Conservation (phyloP, 2,329 filamentous ascomycete species). For the Aspergillus latus region DNA sequence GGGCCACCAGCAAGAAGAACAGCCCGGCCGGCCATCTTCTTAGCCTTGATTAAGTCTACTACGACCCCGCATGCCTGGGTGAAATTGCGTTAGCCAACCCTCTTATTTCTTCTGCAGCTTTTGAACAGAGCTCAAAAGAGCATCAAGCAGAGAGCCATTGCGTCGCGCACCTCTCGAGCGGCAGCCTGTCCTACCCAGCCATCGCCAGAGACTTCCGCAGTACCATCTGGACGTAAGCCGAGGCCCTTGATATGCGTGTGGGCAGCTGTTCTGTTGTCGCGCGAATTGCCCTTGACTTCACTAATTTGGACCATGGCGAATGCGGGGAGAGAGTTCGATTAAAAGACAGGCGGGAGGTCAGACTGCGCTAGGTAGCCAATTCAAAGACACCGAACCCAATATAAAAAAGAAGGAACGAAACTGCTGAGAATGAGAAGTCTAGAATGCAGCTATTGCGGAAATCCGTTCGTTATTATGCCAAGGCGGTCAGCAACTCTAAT, state of each 20-base stretch:
- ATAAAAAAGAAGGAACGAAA: conserved; percentile 11
- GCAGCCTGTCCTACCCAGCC: conserved; percentile 88
- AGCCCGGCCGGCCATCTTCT: conserved; percentile 96
- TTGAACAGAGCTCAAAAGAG: not conserved
- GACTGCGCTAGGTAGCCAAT: not conserved
- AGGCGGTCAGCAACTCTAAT: conserved; percentile 40
- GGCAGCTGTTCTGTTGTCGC: conserved; percentile 92
- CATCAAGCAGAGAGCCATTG: not conserved
- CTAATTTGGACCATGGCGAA: conserved; percentile 78
- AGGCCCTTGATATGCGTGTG: conserved; percentile 98
- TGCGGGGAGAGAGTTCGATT: conserved; percentile 26
- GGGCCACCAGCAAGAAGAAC: conserved; percentile 92
- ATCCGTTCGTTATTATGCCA: conserved; percentile 18
- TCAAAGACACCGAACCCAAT: not conserved
- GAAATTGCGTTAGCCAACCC: conserved; percentile 17
- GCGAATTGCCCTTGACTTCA: conserved; percentile 90
- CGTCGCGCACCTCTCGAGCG: conserved; percentile 73
- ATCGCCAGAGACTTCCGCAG: conserved; percentile 72
- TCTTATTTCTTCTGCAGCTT: not conserved
- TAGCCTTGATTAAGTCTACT: conserved; percentile 90
- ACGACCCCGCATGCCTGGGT: conserved; percentile 82
- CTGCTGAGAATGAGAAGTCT: conserved; percentile 6
- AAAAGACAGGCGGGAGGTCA: conserved; percentile 21
- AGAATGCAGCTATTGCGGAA: conserved; percentile 21
- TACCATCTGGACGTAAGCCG: conserved; percentile 81